Percentiles rank a stretch among this genome's conserved stretches.
Conservation (phyloP, 108 stramenopile species). For the Poteriospumella lacustris region DNA sequence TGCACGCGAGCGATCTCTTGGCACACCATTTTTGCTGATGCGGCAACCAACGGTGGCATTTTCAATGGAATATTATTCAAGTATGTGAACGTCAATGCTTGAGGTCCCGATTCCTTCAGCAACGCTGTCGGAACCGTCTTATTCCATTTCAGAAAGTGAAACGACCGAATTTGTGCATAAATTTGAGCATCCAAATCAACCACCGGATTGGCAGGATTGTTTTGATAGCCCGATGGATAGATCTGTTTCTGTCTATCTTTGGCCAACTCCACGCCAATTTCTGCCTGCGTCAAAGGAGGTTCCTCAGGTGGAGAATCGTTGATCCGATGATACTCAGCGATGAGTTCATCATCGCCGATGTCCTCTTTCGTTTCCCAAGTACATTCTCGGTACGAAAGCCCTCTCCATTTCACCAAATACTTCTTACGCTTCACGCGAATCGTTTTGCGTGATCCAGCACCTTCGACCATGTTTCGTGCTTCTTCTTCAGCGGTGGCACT, state of each 20-base stretch:
- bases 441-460: neutral
- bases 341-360: constrained; percentile 54
- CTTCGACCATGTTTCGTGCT: constrained; percentile 15
- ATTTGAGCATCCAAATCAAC: constrained; percentile 24
- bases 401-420: constrained; percentile 91
- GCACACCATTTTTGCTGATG: no score
- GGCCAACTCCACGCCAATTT: constrained; percentile 35
- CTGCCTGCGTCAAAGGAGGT: constrained; percentile 35
- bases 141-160: constrained; percentile 43
- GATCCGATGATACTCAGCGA: constrained; percentile 34
- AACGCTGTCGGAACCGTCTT: constrained; percentile 15
- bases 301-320: constrained; percentile 36
- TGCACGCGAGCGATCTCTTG: no score
- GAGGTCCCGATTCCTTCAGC: constrained; percentile 20
- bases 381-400: constrained; percentile 82
- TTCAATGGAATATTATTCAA: no score
- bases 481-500: constrained; percentile 25
- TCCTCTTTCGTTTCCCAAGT: constrained; percentile 92
- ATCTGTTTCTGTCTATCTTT: constrained; percentile 12
- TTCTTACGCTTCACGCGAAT: constrained; percentile 15
- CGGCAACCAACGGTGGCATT: no score
- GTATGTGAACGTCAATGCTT: no score
- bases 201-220: constrained; percentile 10
- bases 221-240: neutral
- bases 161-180: constrained; percentile 41